Percentiles rank a stretch among this genome's conserved stretches.
Evolutionary conservation across 345 rosid genomes (phyloP).

Genomic region (Eucalyptus dawsonii): DNA sequence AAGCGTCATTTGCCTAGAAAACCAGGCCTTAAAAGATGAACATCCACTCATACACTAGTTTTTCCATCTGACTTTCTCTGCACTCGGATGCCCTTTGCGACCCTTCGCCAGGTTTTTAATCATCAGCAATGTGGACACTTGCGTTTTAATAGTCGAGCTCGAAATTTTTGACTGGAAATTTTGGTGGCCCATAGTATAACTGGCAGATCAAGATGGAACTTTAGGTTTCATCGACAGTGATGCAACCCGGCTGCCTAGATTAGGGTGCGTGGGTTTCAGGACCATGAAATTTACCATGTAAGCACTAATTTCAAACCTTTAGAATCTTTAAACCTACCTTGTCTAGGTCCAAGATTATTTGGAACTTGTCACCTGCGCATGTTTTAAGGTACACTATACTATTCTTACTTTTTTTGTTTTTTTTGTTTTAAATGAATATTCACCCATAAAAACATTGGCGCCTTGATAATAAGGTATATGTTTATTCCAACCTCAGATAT

Average conservation of each 20-base stretch:
- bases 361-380: not conserved
- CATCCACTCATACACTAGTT: accelerated
- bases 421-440: not conserved
- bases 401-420: accelerated
- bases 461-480: not conserved
- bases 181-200: not conserved
- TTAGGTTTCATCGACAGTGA: not conserved
- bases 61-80: not conserved
- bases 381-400: not conserved
- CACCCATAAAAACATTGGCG: not conserved
- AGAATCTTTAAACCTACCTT: not conserved
- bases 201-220: not conserved
- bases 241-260: not conserved
- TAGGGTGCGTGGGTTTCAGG: not conserved
- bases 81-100: not conserved
- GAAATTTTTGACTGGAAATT: not conserved
- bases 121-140: not conserved
- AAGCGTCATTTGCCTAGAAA: not conserved
- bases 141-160: not conserved
- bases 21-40: not conserved
- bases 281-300: not conserved
- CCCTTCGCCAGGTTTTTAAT: not conserved
- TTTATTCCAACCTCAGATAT: not conserved
- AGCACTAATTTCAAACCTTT: not conserved
- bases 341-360: not conserved